Evolutionary conservation across 108 stramenopile species (phyloP).

Genomic region (Cyclotella choctawhatcheeana): DNA sequence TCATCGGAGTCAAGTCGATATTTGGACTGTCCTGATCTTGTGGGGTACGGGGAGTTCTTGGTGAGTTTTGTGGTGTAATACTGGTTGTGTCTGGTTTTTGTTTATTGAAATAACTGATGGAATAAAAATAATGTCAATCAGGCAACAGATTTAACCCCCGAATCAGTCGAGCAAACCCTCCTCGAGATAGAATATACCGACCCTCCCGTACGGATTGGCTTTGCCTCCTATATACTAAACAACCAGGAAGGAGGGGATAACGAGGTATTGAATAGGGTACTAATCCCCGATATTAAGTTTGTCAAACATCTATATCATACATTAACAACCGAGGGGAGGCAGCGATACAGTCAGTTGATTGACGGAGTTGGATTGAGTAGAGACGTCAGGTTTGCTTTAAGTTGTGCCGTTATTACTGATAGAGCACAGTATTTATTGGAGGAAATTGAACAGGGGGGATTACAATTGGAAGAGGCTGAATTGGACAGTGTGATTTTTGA

Average conservation of each 20-base stretch:
- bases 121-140: background rate
- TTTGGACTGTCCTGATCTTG: background rate
- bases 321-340: constrained; percentile 3
- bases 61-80: background rate
- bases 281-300: background rate
- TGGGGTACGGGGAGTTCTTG: constrained; percentile 10
- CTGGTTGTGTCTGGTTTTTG: background rate
- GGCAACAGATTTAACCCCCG: background rate
- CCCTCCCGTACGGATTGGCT: background rate
- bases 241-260: background rate
- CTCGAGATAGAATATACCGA: background rate
- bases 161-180: constrained; percentile 1
- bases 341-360: background rate
- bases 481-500: constrained; percentile 1
- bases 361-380: background rate
- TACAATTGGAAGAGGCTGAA: background rate
- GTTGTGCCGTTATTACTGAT: background rate
- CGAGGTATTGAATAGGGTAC: background rate
- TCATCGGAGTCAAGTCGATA: background rate
- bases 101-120: background rate
- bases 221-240: background rate
- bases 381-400: background rate
- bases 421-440: background rate
- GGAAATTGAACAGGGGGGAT: constrained; percentile 3
- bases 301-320: background rate